A percentile compares a stretch with the other conserved stretches of the same genome.
Evolutionary conservation across 2,329 filamentous ascomycete species (phyloP).

Genomic region (Aspergillus neoniger): DNA sequence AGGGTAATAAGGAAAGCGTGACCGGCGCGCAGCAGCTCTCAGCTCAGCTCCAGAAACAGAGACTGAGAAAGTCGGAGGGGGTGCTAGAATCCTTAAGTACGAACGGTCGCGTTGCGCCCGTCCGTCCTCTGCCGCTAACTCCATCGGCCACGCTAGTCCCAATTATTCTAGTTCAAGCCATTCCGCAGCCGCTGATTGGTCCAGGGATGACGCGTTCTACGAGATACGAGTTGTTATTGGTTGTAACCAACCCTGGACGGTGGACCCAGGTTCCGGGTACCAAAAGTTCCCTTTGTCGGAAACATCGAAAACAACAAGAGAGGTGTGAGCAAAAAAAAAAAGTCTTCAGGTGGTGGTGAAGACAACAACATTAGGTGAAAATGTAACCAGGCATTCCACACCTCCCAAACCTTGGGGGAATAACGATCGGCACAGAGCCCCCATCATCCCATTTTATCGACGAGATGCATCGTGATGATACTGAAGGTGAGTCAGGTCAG

Average conservation of each 20-base stretch:
- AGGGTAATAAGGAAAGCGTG: slow-evolving; percentile 24
- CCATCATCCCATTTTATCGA: slow-evolving; percentile 6
- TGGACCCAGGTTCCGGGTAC: slow-evolving; percentile 24
- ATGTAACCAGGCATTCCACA: slow-evolving; percentile 3
- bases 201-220: slow-evolving; percentile 27
- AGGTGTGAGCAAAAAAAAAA: slow-evolving; percentile 12
- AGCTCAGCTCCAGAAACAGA: slow-evolving; percentile 41
- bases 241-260: slow-evolving; percentile 2
- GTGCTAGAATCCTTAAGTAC: slow-evolving; percentile 48
- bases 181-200: slow-evolving; percentile 35
- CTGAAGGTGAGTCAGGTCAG: slow-evolving; percentile 17
- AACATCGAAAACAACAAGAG: slow-evolving; percentile 18
- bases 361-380: neutral
- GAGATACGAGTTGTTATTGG: slow-evolving; percentile 27
- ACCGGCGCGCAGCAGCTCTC: slow-evolving; percentile 26
- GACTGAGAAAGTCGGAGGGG: slow-evolving; percentile 41
- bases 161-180: slow-evolving; percentile 37
- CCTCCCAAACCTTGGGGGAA: neutral
- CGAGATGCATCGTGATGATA: slow-evolving; percentile 17
- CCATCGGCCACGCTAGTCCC: slow-evolving; percentile 38
- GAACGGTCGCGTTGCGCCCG: slow-evolving; percentile 36
- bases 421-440: slow-evolving; percentile 4
- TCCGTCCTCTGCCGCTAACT: slow-evolving; percentile 39
- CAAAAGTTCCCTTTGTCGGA: slow-evolving; percentile 26
- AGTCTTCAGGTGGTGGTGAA: neutral